Conservation (phyloP, 2,329 filamentous ascomycete genomes). For the Aspergillus niger region DNA sequence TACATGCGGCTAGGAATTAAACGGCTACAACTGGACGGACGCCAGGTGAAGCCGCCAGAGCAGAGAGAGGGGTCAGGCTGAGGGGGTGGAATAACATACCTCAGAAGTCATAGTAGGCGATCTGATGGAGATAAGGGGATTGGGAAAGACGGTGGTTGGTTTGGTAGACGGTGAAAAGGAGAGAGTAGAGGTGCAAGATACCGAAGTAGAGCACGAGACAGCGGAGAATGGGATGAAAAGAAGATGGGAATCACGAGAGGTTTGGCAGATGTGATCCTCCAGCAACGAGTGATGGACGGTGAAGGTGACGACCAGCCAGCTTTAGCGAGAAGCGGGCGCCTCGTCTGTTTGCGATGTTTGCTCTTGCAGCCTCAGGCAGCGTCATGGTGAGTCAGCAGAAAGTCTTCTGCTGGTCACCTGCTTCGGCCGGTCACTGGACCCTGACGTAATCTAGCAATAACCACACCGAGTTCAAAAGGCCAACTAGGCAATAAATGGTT, state of each 20-base stretch:
- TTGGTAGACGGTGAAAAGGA: conserved; percentile 20
- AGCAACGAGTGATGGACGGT: conserved; percentile 30
- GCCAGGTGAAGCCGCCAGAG: not conserved
- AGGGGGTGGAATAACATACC: conserved; percentile 51
- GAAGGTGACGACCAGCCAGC: conserved; percentile 28
- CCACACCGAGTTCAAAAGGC: not conserved
- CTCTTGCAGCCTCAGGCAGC: conserved; percentile 19
- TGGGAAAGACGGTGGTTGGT: conserved; percentile 25
- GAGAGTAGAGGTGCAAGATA: conserved; percentile 15
- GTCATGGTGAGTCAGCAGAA: not conserved
- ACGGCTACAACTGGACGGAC: not conserved
- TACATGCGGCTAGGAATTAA: conserved; percentile 5
- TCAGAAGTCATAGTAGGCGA: conserved; percentile 62
- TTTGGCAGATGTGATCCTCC: conserved; percentile 27
- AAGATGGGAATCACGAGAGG: conserved; percentile 21
- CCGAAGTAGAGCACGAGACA: conserved; percentile 13
- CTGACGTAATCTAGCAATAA: not conserved
- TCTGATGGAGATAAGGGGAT: conserved; percentile 51
- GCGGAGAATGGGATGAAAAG: conserved; percentile 14
- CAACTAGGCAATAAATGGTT: no score
- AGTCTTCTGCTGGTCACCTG: not conserved
- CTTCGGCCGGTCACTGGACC: not conserved
- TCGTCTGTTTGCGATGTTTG: conserved; percentile 26
- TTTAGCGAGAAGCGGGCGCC: conserved; percentile 27
- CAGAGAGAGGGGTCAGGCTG: conserved; percentile 36